Evolutionary conservation across 495 filamentous ascomycete genomes (phyloP), one percentile per base, ranked within the genome.

Genomic region (Niebla homalea): DNA sequence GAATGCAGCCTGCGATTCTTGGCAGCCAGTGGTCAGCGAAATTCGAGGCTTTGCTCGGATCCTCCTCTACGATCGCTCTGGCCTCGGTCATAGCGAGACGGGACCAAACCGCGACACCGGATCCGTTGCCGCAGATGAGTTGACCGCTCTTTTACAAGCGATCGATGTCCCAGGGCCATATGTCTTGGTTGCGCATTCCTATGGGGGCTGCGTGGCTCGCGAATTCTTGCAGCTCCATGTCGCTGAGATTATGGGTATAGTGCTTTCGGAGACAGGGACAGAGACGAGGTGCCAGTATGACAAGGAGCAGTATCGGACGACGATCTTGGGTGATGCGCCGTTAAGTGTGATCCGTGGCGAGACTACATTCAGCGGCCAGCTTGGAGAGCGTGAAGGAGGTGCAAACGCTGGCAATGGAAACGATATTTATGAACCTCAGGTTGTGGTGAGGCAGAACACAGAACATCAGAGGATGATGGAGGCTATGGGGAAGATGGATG

Each of bases 131-230:
- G 69, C 66, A 8, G 40, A 57, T 32, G 65, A 70, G 25, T 53
- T 74, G 8, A 60, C 61, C 44, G 41, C 32, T 12, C 58, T 72
- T 20, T 61, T 70, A 4, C 3, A 46, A 26, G 46, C 29, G 18
- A 55, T 45, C 19, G 23, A 46, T 14, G 50, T 58, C 3, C 39
- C 5, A 2, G 62, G 57, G 1, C 74, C 71, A 3, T 63, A 70
- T 37, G 26, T 75, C 6, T 61, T 78, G 2, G 63, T 71, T 7
- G 72, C 62, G 11, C 74, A 78, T 54, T 75, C 70, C 21, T 78
- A 74, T 41, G 74, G 74, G 12, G 74, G 66, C 4, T 67, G 72
- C 36, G 61, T 78, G 39, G 71, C 70, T 18, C 66, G 73, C 10
- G 65, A 69, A 45, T 75, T 68, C 49, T 53, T 75, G 16, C 64